Percentiles rank a stretch among this genome's conserved stretches.
Conservation (phyloP, 164 flowering plant species). For the Brasenia schreberi region DNA sequence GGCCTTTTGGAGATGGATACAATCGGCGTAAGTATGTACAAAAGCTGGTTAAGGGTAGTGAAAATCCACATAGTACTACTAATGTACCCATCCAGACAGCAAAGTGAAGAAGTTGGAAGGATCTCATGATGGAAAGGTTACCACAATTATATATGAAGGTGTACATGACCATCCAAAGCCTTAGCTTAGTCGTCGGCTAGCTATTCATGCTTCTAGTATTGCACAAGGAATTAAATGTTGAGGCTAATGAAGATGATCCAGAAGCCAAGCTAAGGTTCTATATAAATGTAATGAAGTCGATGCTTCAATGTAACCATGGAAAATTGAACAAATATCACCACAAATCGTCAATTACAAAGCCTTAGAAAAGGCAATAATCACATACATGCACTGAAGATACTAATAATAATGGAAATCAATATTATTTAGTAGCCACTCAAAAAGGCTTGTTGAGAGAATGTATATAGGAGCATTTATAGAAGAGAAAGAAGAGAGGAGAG, state of each 20-base stretch:
- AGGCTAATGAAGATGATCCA: conserved; percentile 78
- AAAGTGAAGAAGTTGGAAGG: conserved; percentile 88
- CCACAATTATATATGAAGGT: conserved; percentile 86
- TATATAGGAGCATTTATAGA: no score
- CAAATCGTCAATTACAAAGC: no score
- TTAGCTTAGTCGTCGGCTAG: conserved; percentile 44
- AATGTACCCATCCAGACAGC: conserved; percentile 76
- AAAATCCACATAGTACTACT: conserved; percentile 74
- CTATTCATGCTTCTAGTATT: conserved; percentile 33
- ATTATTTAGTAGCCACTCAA: no score
- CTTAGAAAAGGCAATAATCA: no score
- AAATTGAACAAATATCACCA: no score
- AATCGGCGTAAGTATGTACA: conserved; percentile 96
- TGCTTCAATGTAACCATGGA: no score
- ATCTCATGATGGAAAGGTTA: conserved; percentile 71
- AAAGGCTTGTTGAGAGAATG: no score
- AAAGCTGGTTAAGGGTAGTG: conserved; percentile 91
- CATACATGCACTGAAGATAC: no score
- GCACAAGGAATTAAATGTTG: conserved; percentile 31
- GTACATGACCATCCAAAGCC: conserved; percentile 83
- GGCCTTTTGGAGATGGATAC: conserved; percentile 60
- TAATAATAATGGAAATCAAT: no score
- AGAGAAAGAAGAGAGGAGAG: no score
- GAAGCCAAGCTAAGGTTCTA: conserved; percentile 77
- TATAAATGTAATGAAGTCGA: no score